A percentile compares a stretch with the other conserved stretches of the same genome.
phyloP scores from a whole-genome alignment of 1,139 yeast genomes.

The Blastobotrys elegans region DNA sequence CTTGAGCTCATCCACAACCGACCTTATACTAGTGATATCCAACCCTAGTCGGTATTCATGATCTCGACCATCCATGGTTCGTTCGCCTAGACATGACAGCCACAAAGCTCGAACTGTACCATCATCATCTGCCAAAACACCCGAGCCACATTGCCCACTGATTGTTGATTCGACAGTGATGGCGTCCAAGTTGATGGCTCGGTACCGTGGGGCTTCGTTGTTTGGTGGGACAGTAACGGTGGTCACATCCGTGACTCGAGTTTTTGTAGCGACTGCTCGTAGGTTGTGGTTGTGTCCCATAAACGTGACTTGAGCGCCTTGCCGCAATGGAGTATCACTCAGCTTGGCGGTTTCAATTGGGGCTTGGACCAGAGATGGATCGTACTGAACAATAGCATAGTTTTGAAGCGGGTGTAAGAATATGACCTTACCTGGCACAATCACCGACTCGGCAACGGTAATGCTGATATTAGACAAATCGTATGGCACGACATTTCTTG shows the following conservation, averaged over 20 bases:
- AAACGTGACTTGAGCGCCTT: constrained; percentile 72
- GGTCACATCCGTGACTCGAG: constrained; percentile 70
- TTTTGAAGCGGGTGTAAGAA: constrained; percentile 87
- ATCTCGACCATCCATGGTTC: constrained; percentile 49
- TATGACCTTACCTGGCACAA: constrained; percentile 73
- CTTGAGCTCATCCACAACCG: constrained; percentile 53
- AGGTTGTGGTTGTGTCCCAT: constrained; percentile 73
- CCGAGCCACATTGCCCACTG: constrained; percentile 73
- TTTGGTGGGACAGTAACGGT: constrained; percentile 71
- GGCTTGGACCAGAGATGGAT: constrained; percentile 64
- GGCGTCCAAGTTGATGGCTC: constrained; percentile 81
- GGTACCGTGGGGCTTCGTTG: constrained; percentile 62
- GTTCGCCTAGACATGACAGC: constrained; percentile 78
- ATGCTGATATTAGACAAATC: constrained; percentile 75
- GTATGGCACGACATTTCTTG: constrained; percentile 77
- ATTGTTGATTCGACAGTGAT: constrained; percentile 68
- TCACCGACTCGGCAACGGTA: constrained; percentile 80
- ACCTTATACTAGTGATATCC: constrained; percentile 58
- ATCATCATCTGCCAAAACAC: constrained; percentile 70
- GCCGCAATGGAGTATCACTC: constrained; percentile 51
- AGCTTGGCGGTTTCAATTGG: constrained; percentile 62
- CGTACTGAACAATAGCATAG: constrained; percentile 79
- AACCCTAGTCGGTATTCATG: constrained; percentile 74
- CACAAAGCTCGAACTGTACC: constrained; percentile 81
- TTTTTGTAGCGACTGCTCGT: constrained; percentile 69